A percentile compares a stretch with the other conserved stretches of the same genome.
Conservation (phyloP, 208 protist genomes). For the Wallacemonas sp. region DNA sequence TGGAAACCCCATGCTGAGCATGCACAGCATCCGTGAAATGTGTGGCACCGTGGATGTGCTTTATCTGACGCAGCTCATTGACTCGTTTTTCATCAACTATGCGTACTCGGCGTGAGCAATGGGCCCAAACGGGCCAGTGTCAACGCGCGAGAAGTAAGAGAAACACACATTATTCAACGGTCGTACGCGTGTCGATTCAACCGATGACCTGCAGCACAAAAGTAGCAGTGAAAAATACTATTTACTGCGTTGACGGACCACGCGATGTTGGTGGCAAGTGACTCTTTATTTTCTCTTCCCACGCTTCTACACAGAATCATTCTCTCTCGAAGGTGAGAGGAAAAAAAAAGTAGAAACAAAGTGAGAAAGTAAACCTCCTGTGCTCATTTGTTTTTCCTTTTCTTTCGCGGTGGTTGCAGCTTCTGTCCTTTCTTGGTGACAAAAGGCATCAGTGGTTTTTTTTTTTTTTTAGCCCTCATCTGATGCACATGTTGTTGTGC, state of each 20-base stretch:
- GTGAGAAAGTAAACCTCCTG: slow-evolving; percentile 14
- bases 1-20: slow-evolving; percentile 95
- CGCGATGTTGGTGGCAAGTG: no score
- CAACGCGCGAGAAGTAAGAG: no score
- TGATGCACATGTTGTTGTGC: no score
- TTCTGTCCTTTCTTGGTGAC: background rate
- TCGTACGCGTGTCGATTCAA: no score
- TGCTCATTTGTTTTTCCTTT: slow-evolving; percentile 9
- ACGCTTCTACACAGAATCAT: background rate
- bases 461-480: no score
- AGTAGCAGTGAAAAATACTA: no score
- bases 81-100: slow-evolving; percentile 78
- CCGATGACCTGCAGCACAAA: no score
- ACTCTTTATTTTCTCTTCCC: slow-evolving; percentile 12
- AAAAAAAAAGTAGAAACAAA: slow-evolving; percentile 17
- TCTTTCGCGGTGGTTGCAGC: slow-evolving; percentile 2
- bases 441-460: background rate
- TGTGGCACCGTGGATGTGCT: slow-evolving; percentile 92
- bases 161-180: no score
- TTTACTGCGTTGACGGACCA: no score
- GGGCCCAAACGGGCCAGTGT: background rate
- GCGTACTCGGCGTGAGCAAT: background rate
- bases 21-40: slow-evolving; percentile 97
- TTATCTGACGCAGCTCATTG: slow-evolving; percentile 82
- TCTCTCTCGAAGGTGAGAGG: no score